A percentile compares a stretch with the other conserved stretches of the same genome.
These are phyloP conservation scores for Bruguiera parviflora DNA, from an alignment of 345 rosid species.

Conservation along the genomic window DNA sequence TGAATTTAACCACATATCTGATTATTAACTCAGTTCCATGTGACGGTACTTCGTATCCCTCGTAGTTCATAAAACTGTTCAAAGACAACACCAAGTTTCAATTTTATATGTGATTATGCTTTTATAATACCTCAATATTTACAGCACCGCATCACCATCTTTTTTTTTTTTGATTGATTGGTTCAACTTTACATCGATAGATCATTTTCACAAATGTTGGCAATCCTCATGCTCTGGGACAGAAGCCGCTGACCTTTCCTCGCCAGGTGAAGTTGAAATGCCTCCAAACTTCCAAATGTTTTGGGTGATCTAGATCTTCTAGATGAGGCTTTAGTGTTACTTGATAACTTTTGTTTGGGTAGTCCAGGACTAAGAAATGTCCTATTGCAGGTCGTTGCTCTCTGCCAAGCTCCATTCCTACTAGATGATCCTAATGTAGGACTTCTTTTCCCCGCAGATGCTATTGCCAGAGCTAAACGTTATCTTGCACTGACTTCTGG, in stretches of 20 bases:
- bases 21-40: neutral
- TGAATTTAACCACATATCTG: neutral
- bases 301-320: no score
- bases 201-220: conserved; percentile 98
- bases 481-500: conserved; percentile 80
- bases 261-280: conserved; percentile 56
- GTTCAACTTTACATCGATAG: conserved; percentile 37
- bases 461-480: conserved; percentile 92
- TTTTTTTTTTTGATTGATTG: conserved; percentile 8
- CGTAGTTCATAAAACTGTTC: neutral
- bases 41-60: neutral
- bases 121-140: neutral
- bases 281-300: conserved; percentile 1
- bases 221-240: conserved; percentile 98
- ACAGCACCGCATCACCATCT: neutral
- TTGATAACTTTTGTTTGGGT: neutral
- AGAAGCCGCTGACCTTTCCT: conserved; percentile 91
- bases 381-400: conserved; percentile 74
- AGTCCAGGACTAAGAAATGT: conserved; percentile 23
- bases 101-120: neutral
- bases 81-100: neutral
- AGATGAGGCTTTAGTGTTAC: no score
- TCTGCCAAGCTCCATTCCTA: conserved; percentile 96
- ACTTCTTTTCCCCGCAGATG: conserved; percentile 85
- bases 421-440: conserved; percentile 96